Evolutionary conservation across 495 filamentous ascomycete genomes (phyloP), one percentile per base, ranked within the genome.

Genomic region (Mytilinidion resinicola): DNA sequence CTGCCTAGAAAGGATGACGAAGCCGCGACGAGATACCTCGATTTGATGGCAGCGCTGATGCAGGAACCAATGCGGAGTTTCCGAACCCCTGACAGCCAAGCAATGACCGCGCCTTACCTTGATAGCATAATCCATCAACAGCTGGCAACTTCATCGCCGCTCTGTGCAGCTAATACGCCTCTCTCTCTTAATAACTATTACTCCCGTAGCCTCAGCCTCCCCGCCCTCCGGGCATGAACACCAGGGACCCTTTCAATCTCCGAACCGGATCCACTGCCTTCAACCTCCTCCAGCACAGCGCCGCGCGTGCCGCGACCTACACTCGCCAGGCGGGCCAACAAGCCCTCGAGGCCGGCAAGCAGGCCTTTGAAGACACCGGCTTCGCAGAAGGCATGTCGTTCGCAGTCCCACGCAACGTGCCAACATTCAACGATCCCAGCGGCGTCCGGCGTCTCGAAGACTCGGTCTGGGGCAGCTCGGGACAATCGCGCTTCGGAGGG

Each of bases 401-500:
- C 70, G 70, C 77, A 38, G 64, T 85, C 14, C 85, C 82, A 9
- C 82, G 78, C 67, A 84, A 88, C 75, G 79, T 86, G 15, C 87
- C 88, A 10, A 85, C 82, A 50, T 89, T 90, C 68, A 74, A 77
- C 36, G 80, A 85, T 73, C 78, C 85, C 3, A 82, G 87, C 63
- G 25, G 25, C 25, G 25, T 30, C 25, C 84, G 81, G 72, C 74
- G 82, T 65, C 70, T 81, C 64, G 87, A 89, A 67, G 85, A 89
- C 69, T 25, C 15, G 7, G 46, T 30, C 14, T 91, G 87, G 87
- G 60, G 65, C 57, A 57, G 64, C 38, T 71, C 59, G 54, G 66
- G 67, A 36, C 71, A 73, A 25, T 74, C 80, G 49, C 68, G 82
- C 42, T 73, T 72, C 50, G 73, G 64, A 56, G 53, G 72, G 76